These are phyloP conservation scores for Scytalidium lignicola DNA, from an alignment of 2,329 filamentous ascomycete species.

Conservation along the genomic window DNA sequence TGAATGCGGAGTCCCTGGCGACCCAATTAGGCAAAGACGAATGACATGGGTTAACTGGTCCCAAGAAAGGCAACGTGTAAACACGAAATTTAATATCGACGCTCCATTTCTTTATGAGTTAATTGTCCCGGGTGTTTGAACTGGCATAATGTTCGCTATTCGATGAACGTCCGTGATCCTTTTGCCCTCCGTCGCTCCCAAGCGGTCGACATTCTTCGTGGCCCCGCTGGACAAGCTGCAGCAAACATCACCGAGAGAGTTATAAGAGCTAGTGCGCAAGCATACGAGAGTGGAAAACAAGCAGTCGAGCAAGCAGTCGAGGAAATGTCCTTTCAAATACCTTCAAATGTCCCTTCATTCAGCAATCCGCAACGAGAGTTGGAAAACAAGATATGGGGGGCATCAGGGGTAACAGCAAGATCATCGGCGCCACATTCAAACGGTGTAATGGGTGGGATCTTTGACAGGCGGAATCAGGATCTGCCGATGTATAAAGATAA, in stretches of 20 bases:
- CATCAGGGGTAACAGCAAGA: constrained; percentile 40
- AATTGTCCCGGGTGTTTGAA: constrained; percentile 1
- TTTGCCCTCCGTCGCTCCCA: constrained; percentile 33
- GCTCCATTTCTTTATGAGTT: not conserved
- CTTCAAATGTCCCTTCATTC: constrained; percentile 67
- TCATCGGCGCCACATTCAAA: constrained; percentile 19
- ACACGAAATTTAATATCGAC: not conserved
- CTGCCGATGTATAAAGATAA: constrained; percentile 99
- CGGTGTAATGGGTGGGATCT: constrained; percentile 50
- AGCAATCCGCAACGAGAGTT: constrained; percentile 56
- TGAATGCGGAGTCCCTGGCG: constrained; percentile 1
- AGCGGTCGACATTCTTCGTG: constrained; percentile 46
- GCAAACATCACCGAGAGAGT: constrained; percentile 41
- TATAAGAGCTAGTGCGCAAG: constrained; percentile 43
- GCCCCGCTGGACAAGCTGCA: constrained; percentile 40
- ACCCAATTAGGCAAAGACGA: not conserved
- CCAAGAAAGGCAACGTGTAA: not conserved
- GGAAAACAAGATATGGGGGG: constrained; percentile 63
- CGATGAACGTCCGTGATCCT: constrained; percentile 32
- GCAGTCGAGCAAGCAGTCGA: constrained; percentile 28
- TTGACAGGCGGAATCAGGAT: constrained; percentile 49
- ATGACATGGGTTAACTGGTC: not conserved
- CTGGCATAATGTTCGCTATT: constrained; percentile 19
- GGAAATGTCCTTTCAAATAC: constrained; percentile 62
- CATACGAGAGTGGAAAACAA: constrained; percentile 37